These are phyloP conservation scores for Dendrostoma leiphaemia DNA, from an alignment of 2,329 filamentous ascomycete genomes.

Conservation along the genomic window DNA sequence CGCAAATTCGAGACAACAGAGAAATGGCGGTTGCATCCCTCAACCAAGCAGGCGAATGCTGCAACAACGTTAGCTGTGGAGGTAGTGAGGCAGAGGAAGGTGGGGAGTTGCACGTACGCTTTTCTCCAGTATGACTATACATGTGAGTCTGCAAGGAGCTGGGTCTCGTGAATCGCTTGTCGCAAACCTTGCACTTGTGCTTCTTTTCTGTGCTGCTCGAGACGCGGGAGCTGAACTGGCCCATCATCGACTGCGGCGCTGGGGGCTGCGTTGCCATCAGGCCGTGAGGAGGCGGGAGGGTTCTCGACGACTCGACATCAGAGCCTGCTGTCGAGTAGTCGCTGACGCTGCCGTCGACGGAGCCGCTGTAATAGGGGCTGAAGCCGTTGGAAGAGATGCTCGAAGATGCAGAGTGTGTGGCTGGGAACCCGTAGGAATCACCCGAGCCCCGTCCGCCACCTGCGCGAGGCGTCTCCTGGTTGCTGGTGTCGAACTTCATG, in stretches of 20 bases:
- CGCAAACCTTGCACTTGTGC: constrained; percentile 98
- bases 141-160: constrained; percentile 96
- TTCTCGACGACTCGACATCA: constrained; percentile 86
- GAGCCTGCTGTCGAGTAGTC: constrained; percentile 90
- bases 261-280: constrained; percentile 62
- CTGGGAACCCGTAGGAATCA: constrained; percentile 90
- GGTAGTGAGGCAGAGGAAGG: neutral
- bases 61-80: constrained; percentile 6
- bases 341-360: constrained; percentile 79
- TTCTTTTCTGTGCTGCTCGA: constrained; percentile 97
- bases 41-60: constrained; percentile 94
- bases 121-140: constrained; percentile 98
- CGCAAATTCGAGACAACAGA: constrained; percentile 95
- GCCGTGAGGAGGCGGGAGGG: constrained; percentile 75
- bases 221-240: constrained; percentile 95
- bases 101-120: constrained; percentile 67
- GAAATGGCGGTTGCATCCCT: constrained; percentile 93
- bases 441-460: constrained; percentile 67
- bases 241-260: constrained; percentile 96
- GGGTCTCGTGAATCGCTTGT: constrained; percentile 93
- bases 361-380: constrained; percentile 74
- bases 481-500: constrained; percentile 51
- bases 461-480: constrained; percentile 88
- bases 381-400: constrained; percentile 86
- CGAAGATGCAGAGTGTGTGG: constrained; percentile 79